Evolutionary conservation across 73 alveolate species (phyloP).

Genomic region (Blepharisma stoltei): DNA sequence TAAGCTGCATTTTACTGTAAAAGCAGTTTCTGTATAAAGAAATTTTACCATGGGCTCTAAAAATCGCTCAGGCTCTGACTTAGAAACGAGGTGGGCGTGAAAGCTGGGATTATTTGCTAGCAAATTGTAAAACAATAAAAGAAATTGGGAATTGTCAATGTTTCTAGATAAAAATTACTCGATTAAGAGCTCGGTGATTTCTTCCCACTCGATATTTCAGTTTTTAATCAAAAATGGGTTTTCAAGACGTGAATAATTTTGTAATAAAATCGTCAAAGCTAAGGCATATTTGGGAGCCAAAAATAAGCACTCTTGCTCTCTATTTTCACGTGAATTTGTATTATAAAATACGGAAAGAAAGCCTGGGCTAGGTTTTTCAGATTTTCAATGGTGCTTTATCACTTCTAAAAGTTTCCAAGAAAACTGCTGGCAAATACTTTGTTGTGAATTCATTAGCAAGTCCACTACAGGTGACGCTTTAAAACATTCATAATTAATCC

Average conservation of each 20-base stretch:
- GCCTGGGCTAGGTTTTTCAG: neutral
- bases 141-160: neutral
- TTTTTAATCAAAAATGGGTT: conserved; percentile 10
- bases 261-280: neutral
- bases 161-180: neutral
- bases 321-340: too few species aligned
- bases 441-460: neutral
- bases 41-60: neutral
- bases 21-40: neutral
- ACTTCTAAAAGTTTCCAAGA: neutral
- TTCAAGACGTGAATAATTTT: neutral
- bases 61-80: conserved; percentile 21
- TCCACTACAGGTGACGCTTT: conserved; percentile 15
- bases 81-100: neutral
- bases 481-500: neutral
- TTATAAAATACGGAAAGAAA: too few species aligned
- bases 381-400: neutral
- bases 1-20: neutral
- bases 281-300: neutral
- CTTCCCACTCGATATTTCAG: conserved; percentile 20
- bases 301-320: too few species aligned
- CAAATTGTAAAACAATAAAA: neutral
- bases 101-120: neutral
- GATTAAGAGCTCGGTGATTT: neutral
- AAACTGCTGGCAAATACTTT: neutral